Percentiles rank a stretch among this genome's conserved stretches.
These are phyloP conservation scores for Micromonas pusilla DNA, from an alignment of 139 green algal species.

Conservation along the genomic window DNA sequence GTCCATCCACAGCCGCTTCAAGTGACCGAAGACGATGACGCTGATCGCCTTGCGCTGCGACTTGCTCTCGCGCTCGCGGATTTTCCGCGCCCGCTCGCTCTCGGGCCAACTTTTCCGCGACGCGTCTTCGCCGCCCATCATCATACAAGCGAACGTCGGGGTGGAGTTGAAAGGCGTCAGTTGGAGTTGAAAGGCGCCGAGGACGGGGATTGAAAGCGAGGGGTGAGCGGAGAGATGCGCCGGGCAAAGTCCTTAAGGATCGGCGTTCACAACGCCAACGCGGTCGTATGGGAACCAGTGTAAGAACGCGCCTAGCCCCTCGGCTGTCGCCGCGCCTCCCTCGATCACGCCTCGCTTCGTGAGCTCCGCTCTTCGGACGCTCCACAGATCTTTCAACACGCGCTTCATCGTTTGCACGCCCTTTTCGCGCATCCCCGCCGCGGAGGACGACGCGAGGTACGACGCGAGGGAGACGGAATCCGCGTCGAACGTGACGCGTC, in stretches of 20 bases:
- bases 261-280: no score
- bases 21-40: slow-evolving; percentile 2
- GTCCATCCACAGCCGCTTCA: not conserved
- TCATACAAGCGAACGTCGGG: no score
- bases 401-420: not conserved
- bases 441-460: not conserved
- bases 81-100: not conserved
- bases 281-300: no score
- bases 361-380: not conserved
- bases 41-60: not conserved
- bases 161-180: no score
- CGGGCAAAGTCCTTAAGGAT: no score
- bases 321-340: not conserved
- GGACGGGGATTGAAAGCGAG: no score
- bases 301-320: no score
- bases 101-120: no score
- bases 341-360: not conserved
- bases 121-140: no score
- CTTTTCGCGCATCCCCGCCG: not conserved
- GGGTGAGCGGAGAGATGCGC: no score
- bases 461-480: not conserved
- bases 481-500: not conserved
- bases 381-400: not conserved
- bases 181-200: no score
- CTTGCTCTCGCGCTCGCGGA: slow-evolving; percentile 1